These are phyloP conservation scores for Sphaerulina populicola DNA, from an alignment of 2,329 filamentous ascomycete species.

Conservation along the genomic window DNA sequence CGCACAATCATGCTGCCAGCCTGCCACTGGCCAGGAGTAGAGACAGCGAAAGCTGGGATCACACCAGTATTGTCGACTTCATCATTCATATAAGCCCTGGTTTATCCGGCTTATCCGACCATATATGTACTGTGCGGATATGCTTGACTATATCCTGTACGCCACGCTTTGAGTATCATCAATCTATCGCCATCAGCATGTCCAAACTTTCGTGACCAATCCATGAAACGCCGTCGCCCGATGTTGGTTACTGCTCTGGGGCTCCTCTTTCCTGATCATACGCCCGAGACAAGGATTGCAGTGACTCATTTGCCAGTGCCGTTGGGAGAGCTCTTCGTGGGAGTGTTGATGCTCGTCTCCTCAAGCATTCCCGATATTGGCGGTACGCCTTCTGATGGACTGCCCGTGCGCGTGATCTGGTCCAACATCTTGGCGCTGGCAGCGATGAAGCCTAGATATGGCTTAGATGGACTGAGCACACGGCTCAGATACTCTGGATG, in stretches of 20 bases:
- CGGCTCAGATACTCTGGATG: slow-evolving; percentile 78
- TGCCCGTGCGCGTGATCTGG: slow-evolving; percentile 32
- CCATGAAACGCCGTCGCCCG: not conserved
- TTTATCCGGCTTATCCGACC: not conserved
- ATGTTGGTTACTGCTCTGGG: not conserved
- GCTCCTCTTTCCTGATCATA: not conserved
- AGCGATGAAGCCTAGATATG: slow-evolving; percentile 78
- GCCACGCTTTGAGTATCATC: not conserved
- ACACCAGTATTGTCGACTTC: not conserved
- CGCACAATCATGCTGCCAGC: no score
- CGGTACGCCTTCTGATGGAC: slow-evolving; percentile 13
- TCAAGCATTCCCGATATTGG: slow-evolving; percentile 12
- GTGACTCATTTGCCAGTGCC: not conserved
- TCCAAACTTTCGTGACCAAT: not conserved
- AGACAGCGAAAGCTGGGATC: no score
- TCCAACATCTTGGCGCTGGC: slow-evolving; percentile 62
- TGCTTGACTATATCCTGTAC: not conserved
- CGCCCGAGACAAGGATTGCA: not conserved
- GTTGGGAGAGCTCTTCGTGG: not conserved
- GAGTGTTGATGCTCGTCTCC: slow-evolving; percentile 3
- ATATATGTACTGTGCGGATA: not conserved
- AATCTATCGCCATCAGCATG: not conserved
- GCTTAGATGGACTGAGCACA: slow-evolving; percentile 64
- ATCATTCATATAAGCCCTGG: not conserved
- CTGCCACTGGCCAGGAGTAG: no score